Base-by-base conservation (phyloP, 2,329 filamentous ascomycete genomes). In the Fusarium sp. region DNA sequence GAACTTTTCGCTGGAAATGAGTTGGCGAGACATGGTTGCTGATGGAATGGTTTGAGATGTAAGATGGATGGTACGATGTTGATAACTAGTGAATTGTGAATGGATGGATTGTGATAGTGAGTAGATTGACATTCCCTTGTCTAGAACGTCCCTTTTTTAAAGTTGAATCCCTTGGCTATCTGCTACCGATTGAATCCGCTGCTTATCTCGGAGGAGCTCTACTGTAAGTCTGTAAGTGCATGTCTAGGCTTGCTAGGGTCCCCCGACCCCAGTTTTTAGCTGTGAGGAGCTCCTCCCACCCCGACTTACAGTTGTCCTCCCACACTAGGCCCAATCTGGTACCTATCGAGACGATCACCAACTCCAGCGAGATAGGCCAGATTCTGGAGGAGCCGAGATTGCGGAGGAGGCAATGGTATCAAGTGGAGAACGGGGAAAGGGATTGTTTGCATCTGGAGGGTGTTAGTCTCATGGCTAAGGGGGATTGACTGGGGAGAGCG, bases 1-100 rank as follows among this genome's bases (percentile, higher is more conserved):
- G 67, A 83, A 84, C 68, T 84, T 82, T 22, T 81, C 81, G 76
- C 79, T 83, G 53, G 79, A 82, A 63, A 84, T 83, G 53, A 84
- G 77, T 74, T 83, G 74, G 59, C 82, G 81, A 52, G 82, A 83
- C 82, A 84, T 84, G 59, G 48, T 75, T 63, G 57, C 28, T 63
- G 11, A 38, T 42, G 10, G 10, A 11, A 26, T 14, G 5, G 10
- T 10, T 11, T 28, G 24, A 40, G 39, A 2, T 6, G 45, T 28
- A 44, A 42, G 14, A 4, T 1, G 13, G 51, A 45, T 46, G 14
- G 50, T 53, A 53, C 50, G 50, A 53, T 53, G 50, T 40, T 33
- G 54, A 11, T 36, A 17, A 14, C n/a, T 42, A 39, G 48, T 43
- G 45, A 28, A 28, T 28, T 67, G 33, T 22, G 40, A 31, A 31